phyloP scores from a whole-genome alignment of 805 yeast species.

The Sporopachydermia lactativora region DNA sequence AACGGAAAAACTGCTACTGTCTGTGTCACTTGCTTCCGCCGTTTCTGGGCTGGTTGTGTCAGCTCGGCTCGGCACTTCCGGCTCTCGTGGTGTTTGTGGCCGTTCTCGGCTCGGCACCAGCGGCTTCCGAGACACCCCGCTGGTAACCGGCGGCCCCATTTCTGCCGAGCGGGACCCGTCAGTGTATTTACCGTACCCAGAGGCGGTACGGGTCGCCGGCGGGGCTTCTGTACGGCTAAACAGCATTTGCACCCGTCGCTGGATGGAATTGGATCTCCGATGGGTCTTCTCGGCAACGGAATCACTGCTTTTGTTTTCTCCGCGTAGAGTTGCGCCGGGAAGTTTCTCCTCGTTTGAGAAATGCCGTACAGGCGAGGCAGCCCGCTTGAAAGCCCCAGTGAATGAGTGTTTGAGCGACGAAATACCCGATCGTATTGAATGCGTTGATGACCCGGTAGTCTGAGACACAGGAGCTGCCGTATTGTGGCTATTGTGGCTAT shows the following conservation, averaged over 20 bases:
- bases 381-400: background rate
- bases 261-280: slow-evolving; percentile 21
- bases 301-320: slow-evolving; percentile 17
- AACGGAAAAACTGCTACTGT: slow-evolving; percentile 5
- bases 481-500: too few species aligned
- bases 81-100: background rate
- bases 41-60: slow-evolving; percentile 1
- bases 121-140: background rate
- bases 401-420: background rate
- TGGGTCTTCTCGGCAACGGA: slow-evolving; percentile 18
- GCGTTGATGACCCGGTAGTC: background rate
- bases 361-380: background rate
- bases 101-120: background rate
- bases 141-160: background rate
- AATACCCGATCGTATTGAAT: background rate
- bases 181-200: slow-evolving; percentile 72
- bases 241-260: slow-evolving; percentile 20
- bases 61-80: too few species aligned
- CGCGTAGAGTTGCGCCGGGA: slow-evolving; percentile 16
- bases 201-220: slow-evolving; percentile 46
- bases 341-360: background rate
- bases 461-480: too few species aligned
- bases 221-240: slow-evolving; percentile 20
- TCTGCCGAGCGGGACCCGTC: slow-evolving; percentile 17
- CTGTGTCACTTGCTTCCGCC: slow-evolving; percentile 3